phyloP scores from a whole-genome alignment of 495 filamentous ascomycete species.

The Letharia columbiana region DNA sequence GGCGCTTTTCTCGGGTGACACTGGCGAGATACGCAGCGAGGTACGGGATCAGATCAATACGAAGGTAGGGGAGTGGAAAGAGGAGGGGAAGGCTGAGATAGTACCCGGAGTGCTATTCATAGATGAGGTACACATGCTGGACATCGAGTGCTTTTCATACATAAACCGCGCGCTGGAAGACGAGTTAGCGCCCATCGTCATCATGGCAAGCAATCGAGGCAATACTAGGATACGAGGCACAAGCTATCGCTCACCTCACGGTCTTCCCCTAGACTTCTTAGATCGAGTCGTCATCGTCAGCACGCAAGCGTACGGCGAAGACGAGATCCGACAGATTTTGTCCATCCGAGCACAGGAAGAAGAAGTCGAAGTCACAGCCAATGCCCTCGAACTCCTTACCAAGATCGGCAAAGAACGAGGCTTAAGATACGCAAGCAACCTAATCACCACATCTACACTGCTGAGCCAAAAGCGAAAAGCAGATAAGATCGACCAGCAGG shows the following conservation, averaged over 20 bases:
- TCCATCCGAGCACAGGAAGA: conserved; percentile 89
- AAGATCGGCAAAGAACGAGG: conserved; percentile 94
- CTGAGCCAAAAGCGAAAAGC: conserved; percentile 68
- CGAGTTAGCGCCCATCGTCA: conserved; percentile 91
- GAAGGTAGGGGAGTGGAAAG: conserved; percentile 97
- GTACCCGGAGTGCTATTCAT: conserved; percentile 97
- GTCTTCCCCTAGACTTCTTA: conserved; percentile 89
- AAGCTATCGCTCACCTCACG: conserved; percentile 83
- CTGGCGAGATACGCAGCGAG: conserved; percentile 94
- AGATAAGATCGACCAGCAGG: conserved; percentile 69
- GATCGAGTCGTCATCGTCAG: conserved; percentile 95
- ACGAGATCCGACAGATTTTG: conserved; percentile 86
- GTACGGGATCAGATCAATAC: conserved; percentile 98
- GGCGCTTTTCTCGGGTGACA: conserved; percentile 94
- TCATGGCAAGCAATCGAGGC: conserved; percentile 98
- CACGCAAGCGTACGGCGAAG: conserved; percentile 75
- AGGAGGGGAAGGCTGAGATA: conserved; percentile 97
- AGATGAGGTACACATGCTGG: conserved; percentile 98
- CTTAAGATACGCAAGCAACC: conserved; percentile 85
- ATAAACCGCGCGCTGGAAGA: conserved; percentile 94
- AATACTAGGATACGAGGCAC: conserved; percentile 89
- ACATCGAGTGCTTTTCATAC: conserved; percentile 98
- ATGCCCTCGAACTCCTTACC: conserved; percentile 83
- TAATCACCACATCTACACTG: conserved; percentile 87
- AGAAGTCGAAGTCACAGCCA: conserved; percentile 80